Percentiles rank a stretch among this genome's conserved stretches.
phyloP scores from a whole-genome alignment of 495 filamentous ascomycete genomes.

The Polyplosphaeria fusca region DNA sequence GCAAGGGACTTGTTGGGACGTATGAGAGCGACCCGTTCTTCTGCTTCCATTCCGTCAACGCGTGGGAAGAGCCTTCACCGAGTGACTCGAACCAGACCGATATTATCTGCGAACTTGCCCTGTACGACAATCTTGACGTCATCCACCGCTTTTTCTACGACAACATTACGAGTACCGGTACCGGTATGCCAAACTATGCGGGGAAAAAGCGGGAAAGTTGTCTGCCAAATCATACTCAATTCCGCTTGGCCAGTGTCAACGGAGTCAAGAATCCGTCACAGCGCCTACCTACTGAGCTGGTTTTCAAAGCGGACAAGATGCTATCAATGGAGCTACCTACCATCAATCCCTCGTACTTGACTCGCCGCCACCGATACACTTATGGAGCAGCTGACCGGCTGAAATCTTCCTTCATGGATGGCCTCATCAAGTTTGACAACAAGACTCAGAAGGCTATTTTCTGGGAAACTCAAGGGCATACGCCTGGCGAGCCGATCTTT shows the following conservation, averaged over 20 bases:
- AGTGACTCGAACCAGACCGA: conserved; percentile 44
- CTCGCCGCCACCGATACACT: conserved; percentile 58
- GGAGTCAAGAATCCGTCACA: conserved; percentile 11
- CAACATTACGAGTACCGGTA: conserved; percentile 44
- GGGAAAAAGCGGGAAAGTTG: conserved; percentile 24
- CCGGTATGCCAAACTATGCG: neutral
- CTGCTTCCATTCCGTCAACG: conserved; percentile 73
- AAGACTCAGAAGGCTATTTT: conserved; percentile 46
- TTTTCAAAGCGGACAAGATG: conserved; percentile 16
- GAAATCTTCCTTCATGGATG: conserved; percentile 60
- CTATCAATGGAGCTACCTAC: conserved; percentile 47
- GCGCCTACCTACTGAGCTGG: conserved; percentile 49
- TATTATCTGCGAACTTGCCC: conserved; percentile 57
- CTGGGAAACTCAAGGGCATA: conserved; percentile 63
- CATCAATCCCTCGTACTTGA: conserved; percentile 59
- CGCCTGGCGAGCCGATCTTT: conserved; percentile 73
- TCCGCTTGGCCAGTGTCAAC: conserved; percentile 47
- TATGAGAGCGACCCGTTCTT: conserved; percentile 61
- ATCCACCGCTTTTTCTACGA: conserved; percentile 53
- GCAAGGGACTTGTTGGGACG: conserved; percentile 39
- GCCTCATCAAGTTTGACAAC: conserved; percentile 66
- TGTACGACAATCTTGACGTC: conserved; percentile 54
- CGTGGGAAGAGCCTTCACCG: conserved; percentile 58
- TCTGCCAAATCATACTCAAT: conserved; percentile 47
- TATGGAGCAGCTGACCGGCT: conserved; percentile 60